Base-by-base conservation (phyloP, 2,329 filamentous ascomycete genomes). In the Sclerotinia sclerotiorum region DNA sequence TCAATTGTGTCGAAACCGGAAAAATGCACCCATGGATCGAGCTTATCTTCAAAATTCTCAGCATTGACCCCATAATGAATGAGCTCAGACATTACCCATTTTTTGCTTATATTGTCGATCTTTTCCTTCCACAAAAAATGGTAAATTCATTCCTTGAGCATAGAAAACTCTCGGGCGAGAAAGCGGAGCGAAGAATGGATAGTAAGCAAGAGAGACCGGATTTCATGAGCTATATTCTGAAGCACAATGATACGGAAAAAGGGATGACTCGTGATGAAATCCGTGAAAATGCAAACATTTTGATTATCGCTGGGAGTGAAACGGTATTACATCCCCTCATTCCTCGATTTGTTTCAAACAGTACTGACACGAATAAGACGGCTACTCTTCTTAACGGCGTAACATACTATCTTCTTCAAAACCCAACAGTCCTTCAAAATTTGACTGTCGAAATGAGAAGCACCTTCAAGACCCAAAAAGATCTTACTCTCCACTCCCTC, bases 351-450 rank as follows among this genome's bases (percentile, higher is more conserved):
- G 35, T 42, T 72, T 5, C 4, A 6, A 48, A 17, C 21, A 3
- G 6, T 0, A 27, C 29, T 54, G 27, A 68, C 73, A 76, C 7
- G 72, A 49, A 68, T 1, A 76, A 79, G 69, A 79, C 79, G 2
- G 78, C 76, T 6, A 74, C 78, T 2, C 65, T 75, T 8, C 62
- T 78, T 10, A 70, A 71, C 17, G 75, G 74, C 10, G 55, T 70
- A 39, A 74, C 35, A 69, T 72, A 69, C 19, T 87, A 88, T 72
- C 80, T 92, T 4, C 83, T 91, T 5, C 83, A 84, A 70, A 83
- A 81, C 24, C 79, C 67, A 1, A 64, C 54, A 10, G n/a, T 49
- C 1, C 44, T 65, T 8, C 39, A 66, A 4, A 80, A 77, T 27
- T 75, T 85, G 4, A 74, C 74, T 3, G 69, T 76, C 0, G 84